Percentiles rank a stretch among this genome's conserved stretches.
Conservation (phyloP, 257 asterid species). For the Nyctanthes arbortristis region DNA sequence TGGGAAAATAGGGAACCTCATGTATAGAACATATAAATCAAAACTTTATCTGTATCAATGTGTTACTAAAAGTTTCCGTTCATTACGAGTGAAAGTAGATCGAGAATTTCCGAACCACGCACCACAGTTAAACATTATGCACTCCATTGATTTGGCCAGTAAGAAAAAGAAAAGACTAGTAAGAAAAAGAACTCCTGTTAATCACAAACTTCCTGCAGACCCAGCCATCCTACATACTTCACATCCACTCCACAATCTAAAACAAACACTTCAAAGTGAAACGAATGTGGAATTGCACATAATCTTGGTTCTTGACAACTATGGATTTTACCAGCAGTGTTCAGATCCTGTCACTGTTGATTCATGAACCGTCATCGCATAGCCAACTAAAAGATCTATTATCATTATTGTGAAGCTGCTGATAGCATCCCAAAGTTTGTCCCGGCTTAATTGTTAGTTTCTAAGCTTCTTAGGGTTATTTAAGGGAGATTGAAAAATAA, state of each 20-base stretch:
- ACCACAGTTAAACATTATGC: neutral
- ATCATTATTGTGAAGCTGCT: neutral
- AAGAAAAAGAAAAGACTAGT: neutral
- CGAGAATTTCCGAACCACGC: neutral
- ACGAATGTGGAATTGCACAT: neutral
- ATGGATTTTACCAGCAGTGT: neutral
- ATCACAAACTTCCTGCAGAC: too few species aligned
- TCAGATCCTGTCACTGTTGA: neutral
- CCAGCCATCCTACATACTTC: neutral
- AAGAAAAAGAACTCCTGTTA: too few species aligned
- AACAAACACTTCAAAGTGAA: neutral
- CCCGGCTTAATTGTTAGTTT: too few species aligned
- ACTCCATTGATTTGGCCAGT: neutral
- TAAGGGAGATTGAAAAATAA: too few species aligned
- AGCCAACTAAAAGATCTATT: neutral
- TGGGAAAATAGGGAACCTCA: neutral
- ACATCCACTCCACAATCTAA: neutral
- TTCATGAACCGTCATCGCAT: neutral
- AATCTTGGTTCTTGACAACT: neutral
- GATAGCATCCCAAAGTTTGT: too few species aligned
- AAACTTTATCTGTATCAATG: neutral
- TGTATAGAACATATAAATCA: neutral
- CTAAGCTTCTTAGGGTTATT: too few species aligned
- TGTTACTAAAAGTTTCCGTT: neutral
- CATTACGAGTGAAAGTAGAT: neutral